A percentile compares a stretch with the other conserved stretches of the same genome.
Evolutionary conservation across 306 rosid genomes (phyloP).

Genomic region (Castanospermum australe): DNA sequence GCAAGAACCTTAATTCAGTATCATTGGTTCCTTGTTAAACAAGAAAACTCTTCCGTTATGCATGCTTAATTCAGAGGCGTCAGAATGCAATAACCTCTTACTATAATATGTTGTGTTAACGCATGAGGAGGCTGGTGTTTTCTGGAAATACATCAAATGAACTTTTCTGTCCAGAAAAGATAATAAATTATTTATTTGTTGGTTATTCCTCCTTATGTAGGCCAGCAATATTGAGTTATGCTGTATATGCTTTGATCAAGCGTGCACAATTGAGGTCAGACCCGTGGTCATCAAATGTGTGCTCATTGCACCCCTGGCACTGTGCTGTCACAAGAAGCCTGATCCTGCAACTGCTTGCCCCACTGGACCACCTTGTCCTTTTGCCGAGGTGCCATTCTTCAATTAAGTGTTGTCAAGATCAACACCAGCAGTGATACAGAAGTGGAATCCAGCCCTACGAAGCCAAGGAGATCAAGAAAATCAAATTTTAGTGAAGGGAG

Average conservation of each 20-base stretch:
- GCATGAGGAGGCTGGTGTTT: background rate
- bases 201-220: conserved; percentile 39
- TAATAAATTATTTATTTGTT: conserved; percentile 12
- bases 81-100: background rate
- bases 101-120: background rate
- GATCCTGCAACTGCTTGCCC: conserved; percentile 44
- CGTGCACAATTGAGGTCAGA: conserved; percentile 78
- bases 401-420: conserved; percentile 60
- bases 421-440: conserved; percentile 47
- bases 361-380: conserved; percentile 76
- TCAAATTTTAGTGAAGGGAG: conserved; percentile 87
- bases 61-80: background rate
- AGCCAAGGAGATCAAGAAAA: conserved; percentile 74
- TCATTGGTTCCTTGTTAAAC: background rate
- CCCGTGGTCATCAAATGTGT: conserved; percentile 98
- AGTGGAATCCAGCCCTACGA: conserved; percentile 57
- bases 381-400: conserved; percentile 69
- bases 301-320: conserved; percentile 81
- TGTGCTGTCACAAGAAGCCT: conserved; percentile 91
- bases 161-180: background rate
- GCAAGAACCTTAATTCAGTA: background rate
- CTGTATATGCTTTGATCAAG: conserved; percentile 90
- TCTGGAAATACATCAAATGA: background rate
- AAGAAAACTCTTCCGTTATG: background rate
- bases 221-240: conserved; percentile 68